Base-by-base conservation (phyloP, 2,329 filamentous ascomycete species). In the Hymenoscyphus scutula region DNA sequence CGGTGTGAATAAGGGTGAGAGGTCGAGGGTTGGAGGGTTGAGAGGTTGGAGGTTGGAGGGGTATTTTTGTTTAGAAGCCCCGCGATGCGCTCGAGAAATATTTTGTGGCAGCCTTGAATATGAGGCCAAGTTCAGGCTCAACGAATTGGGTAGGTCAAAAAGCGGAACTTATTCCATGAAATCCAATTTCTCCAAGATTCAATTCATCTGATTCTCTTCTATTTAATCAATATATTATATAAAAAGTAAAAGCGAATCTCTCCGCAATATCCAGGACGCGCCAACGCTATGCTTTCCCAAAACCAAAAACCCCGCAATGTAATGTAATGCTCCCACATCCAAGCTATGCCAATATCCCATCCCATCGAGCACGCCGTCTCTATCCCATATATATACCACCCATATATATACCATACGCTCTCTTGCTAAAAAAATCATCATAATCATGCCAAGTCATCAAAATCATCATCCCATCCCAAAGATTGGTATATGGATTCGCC, bases 381-480 rank as follows among this genome's bases (percentile, higher is more conserved):
- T 13, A 25, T 51, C 19, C 45, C 15, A 17, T 37, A 53, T 56
- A 61, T 41, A 19, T 48, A 45, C 19, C 38, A 15, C 54, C 45
- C 15, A 17, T 37, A 53, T 56, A 61, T 41, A 19, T 48, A 45
- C 19, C 38, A 15, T 58, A n/a, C n/a, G n/a, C 38, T 29, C 48
- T 41, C 32, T 30, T 25, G 10, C 48, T 19, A 23, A 51, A 19
- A 29, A 25, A 17, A 37, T 54, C 27, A 17, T 62, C 60, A 61
- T 62, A 23, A 63, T 67, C 64, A 70, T 68, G 65, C 63, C 53
- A 72, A 61, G 55, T 71, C 72, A 67, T 73, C 69, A 67, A 70
- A 61, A 56, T 75, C 73, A 68, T 74, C 73, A 68, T 75, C 72
- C 75, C 75, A 77, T 58, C 75, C 75, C 30, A 77, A 67, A 7